Evolutionary conservation across 2,329 filamentous ascomycete species (phyloP), one percentile per base, ranked within the genome.

Genomic region (Gnomoniopsis smithogilvyi): DNA sequence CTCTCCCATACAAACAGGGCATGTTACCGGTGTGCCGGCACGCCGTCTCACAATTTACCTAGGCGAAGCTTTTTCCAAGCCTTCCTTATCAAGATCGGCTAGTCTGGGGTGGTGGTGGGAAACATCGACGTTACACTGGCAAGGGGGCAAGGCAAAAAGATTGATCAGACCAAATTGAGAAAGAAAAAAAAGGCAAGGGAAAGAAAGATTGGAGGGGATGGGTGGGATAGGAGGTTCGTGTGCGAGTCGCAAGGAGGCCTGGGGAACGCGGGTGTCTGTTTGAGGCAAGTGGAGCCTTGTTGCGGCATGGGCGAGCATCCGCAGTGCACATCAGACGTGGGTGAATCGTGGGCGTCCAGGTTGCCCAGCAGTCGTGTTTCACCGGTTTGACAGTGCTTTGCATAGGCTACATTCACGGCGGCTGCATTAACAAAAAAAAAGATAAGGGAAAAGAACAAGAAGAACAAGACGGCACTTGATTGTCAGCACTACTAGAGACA

Each of bases 321-420:
- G 47, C 48, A 41, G 58, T 49, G 58, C 58, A 60, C 58, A 60
- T 60, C 58, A 60, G 47, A 60, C 58, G 58, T 38, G 55, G 58
- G 53, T 60, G 48, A 56, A 52, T 56, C 49, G 36, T 49, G 30
- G 34, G 45, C 38, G 41, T 26, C 26, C 26, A 8, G 26, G 26
- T 8, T 30, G 4, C 4, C 26, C 26, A 30, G 26, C 26, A 8
- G 26, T 30, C 26, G 26, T 49, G 58, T 60, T 60, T 60, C 58
- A 60, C 53, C 34, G 57, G 45, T 43, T 54, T 53, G 50, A 58
- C 50, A 24, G 36, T 34, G 34, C n/a, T 22, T 46, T 11, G n/a
- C 17, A 11, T 11, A 4, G 17, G 14, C 15, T n/a, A n/a, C n/a
- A 11, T 46, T 3, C 17, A 21, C 7, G 33, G 8, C 19, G 12